phyloP scores from a whole-genome alignment of 2,329 filamentous ascomycete species.

The Colletotrichum salicis region DNA sequence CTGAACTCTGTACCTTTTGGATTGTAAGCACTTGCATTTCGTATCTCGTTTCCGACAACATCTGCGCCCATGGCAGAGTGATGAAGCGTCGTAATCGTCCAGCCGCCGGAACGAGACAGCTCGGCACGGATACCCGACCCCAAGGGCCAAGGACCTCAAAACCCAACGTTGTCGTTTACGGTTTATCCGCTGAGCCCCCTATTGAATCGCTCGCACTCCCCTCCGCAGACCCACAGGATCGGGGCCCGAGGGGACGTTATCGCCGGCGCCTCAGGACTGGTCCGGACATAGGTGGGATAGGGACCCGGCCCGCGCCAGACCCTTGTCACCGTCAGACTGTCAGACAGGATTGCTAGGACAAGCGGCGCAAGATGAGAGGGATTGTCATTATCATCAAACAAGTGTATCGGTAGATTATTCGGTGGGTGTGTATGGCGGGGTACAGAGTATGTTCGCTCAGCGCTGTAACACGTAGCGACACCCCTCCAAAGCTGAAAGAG shows the following conservation, averaged over 20 bases:
- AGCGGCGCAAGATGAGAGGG: no score
- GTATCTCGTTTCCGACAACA: background rate
- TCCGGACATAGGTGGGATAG: slow-evolving; percentile 1
- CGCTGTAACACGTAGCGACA: background rate
- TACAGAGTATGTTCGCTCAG: background rate
- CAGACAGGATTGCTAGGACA: background rate
- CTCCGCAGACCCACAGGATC: background rate
- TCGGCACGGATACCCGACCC: background rate
- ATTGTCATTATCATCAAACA: background rate
- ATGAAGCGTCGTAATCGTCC: background rate
- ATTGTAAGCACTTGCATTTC: background rate
- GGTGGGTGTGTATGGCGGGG: background rate
- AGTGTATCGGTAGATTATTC: background rate
- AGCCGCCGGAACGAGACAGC: background rate
- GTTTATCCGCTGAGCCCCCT: background rate
- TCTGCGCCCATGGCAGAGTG: background rate
- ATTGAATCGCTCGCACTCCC: background rate
- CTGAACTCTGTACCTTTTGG: background rate
- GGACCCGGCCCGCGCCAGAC: background rate
- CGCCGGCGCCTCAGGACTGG: background rate
- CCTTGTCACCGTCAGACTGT: background rate
- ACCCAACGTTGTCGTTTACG: background rate
- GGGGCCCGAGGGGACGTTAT: background rate
- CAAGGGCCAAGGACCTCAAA: no score
- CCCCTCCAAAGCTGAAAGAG: background rate